Conservation (phyloP, 257 asterid species). For the Solanum megistacrolobum region DNA sequence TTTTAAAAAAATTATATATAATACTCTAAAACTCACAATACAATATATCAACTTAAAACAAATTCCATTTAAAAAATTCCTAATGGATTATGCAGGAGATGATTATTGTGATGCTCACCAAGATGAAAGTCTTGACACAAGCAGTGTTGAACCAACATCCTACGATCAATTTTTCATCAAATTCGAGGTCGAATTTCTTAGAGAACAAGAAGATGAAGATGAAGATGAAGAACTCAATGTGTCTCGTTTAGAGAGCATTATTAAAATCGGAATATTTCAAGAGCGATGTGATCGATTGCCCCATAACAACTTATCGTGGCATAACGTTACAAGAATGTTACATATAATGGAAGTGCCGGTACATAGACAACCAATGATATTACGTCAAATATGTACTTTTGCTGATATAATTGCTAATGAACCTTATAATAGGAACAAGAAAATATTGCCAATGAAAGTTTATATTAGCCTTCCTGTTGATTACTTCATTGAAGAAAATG, state of each 20-base stretch:
- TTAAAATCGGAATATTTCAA: background rate
- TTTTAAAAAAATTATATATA: background rate
- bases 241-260: background rate
- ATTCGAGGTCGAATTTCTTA: background rate
- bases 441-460: slow-evolving; percentile 4
- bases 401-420: background rate
- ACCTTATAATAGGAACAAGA: background rate
- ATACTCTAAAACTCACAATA: background rate
- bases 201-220: background rate
- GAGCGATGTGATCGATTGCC: background rate
- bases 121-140: background rate
- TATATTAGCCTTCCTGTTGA: background rate
- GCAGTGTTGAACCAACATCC: background rate
- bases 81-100: background rate
- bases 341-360: background rate
- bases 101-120: background rate
- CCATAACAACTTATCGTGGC: background rate
- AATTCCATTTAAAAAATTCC: background rate
- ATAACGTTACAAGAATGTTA: background rate
- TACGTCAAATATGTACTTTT: background rate
- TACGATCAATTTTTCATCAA: background rate
- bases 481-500: background rate
- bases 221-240: background rate
- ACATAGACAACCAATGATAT: background rate
- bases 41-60: background rate